Evolutionary conservation across 1,139 yeast genomes (phyloP), one percentile per base, ranked within the genome.

Genomic region (Candida pseudoviswanathii): DNA sequence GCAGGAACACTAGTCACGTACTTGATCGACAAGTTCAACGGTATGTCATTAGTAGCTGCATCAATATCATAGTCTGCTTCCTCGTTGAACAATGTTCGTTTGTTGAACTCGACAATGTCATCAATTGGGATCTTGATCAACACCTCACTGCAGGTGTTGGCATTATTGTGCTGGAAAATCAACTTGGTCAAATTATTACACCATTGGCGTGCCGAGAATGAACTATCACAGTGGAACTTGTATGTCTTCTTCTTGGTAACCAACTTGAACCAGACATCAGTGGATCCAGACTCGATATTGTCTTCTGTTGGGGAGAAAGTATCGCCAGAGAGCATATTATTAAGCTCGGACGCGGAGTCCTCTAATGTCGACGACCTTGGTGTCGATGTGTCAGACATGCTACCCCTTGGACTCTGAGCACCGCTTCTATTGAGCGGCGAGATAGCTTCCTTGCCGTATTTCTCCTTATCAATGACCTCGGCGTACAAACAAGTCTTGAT

Each of bases 121-220:
- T 76, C 79, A 26, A 88, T 64, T 0, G 98, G 97, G 6, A 92
- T 81, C 58, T 87, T 87, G 11, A 92, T 73, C 36, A 88, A 80
- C 7, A 90, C 96, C 54, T 86, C 85, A 57, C 86, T 86, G 21
- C 85, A 86, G 38, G 78, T 73, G 62, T 89, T 88, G 45, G 88
- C 75, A 46, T 86, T 79, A 5, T 91, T 77, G 33, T 69, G 57
- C 51, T 69, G 71, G 65, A 92, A 92, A 2, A 89, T 83, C 50
- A 86, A 85, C 59, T 88, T 89, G 54, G 89, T 88, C 44, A 92
- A 68, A 16, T 80, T 73, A 51, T 85, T 85, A 44, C 83, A 86
- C 98, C 98, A 92, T 39, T 84, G 81, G 50, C 87, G 76, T 0
- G 97, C 97, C 5, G 85, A 73, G 53, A 77, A 82, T 22, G 81